These are phyloP conservation scores for Kodamaea plutei DNA, from an alignment of 1,139 yeast genomes.

Conservation along the genomic window DNA sequence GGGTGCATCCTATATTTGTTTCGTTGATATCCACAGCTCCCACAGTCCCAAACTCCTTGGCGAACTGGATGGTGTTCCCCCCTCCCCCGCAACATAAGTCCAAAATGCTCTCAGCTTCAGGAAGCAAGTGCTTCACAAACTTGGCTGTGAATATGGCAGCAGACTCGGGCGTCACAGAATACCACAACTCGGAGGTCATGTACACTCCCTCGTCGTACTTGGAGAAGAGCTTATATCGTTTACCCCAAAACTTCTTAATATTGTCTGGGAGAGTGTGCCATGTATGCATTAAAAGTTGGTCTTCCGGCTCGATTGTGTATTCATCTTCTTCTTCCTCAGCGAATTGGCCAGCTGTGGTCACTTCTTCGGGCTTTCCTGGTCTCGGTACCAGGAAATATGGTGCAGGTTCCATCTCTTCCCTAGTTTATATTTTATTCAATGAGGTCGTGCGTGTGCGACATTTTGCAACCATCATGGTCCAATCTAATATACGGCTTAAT, in stretches of 20 bases:
- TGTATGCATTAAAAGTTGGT: conserved; percentile 38
- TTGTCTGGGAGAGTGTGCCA: conserved; percentile 37
- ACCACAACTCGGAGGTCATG: conserved; percentile 80
- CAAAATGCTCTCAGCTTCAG: conserved; percentile 43
- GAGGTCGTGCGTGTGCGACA: conserved; percentile 7
- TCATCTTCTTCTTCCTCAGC: conserved; percentile 13
- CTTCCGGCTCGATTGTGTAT: conserved; percentile 14
- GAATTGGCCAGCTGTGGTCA: too few relatives aligned
- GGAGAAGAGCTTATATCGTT: conserved; percentile 56
- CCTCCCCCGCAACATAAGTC: conserved; percentile 97
- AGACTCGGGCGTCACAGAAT: conserved; percentile 83
- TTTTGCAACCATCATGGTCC: conserved; percentile 6
- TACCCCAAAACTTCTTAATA: conserved; percentile 55
- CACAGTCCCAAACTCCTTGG: conserved; percentile 51
- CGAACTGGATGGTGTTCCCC: conserved; percentile 86
- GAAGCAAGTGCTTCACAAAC: conserved; percentile 39
- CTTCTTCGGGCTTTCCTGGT: too few relatives aligned
- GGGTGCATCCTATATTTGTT: conserved; percentile 62
- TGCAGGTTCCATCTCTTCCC: conserved; percentile 5
- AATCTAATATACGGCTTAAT: too few relatives aligned
- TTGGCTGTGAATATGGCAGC: conserved; percentile 64
- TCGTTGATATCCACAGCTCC: conserved; percentile 66
- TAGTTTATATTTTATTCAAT: neutral
- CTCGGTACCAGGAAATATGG: conserved; percentile 5
- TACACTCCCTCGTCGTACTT: conserved; percentile 66